These are phyloP conservation scores for Groenewaldozyma sp. DNA, from an alignment of 1,139 yeast species.

Conservation along the genomic window DNA sequence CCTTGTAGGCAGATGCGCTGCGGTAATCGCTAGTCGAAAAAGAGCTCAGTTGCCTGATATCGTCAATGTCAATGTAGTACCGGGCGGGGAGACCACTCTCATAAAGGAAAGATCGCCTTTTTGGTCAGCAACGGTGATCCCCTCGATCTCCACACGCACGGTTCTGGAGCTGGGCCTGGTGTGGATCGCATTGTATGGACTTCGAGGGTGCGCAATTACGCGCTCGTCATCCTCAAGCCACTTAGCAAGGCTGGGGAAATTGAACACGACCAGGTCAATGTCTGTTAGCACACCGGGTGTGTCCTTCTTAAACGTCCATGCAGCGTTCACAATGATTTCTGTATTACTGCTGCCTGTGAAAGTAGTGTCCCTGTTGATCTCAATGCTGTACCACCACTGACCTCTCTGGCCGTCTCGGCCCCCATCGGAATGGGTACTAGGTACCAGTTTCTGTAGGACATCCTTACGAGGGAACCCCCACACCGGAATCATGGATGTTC, in stretches of 20 bases:
- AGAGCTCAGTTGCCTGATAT: not conserved
- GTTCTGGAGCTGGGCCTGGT: slow-evolving; percentile 6
- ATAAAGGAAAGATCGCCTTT: slow-evolving; percentile 6
- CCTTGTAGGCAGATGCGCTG: slow-evolving; percentile 9
- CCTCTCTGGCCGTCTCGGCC: slow-evolving; percentile 7
- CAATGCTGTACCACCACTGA: slow-evolving; percentile 5
- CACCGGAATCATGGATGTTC: not conserved
- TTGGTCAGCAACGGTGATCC: slow-evolving; percentile 6
- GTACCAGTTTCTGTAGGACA: slow-evolving; percentile 2
- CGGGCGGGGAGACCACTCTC: slow-evolving; percentile 8
- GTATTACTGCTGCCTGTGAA: not conserved
- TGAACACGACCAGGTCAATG: slow-evolving; percentile 1
- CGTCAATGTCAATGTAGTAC: slow-evolving; percentile 6
- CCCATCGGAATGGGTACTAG: slow-evolving; percentile 2
- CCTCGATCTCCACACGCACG: slow-evolving; percentile 7
- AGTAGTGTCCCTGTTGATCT: no score
- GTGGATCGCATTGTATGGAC: slow-evolving; percentile 8
- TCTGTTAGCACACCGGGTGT: slow-evolving; percentile 4
- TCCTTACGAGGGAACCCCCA: slow-evolving; percentile 3
- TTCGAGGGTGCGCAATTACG: slow-evolving; percentile 8
- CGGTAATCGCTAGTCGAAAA: slow-evolving; percentile 6
- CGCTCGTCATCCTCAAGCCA: slow-evolving; percentile 9
- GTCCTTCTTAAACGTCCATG: slow-evolving; percentile 5
- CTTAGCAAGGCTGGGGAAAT: slow-evolving; percentile 4
- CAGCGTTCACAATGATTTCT: slow-evolving; percentile 6